phyloP scores from a whole-genome alignment of 768 basidiomycete genomes.

The Lactifluus echinatus region DNA sequence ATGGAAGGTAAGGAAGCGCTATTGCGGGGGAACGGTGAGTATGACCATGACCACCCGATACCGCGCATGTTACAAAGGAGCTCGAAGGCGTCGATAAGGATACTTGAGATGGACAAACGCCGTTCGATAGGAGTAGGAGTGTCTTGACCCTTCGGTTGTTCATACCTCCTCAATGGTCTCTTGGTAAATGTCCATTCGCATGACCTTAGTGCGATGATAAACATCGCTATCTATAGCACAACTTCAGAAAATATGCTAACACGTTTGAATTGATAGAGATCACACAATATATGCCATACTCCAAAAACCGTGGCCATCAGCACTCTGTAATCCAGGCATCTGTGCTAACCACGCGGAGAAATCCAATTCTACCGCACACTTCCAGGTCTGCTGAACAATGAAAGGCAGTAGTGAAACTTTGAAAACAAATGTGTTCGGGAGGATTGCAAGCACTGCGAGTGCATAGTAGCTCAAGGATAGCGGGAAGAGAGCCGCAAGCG shows the following conservation, averaged over 20 bases:
- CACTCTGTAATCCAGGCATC: neutral
- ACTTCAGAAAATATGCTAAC: neutral
- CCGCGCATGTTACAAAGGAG: conserved; percentile 10
- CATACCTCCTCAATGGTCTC: too few species aligned
- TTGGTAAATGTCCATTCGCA: too few species aligned
- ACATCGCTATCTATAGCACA: too few species aligned
- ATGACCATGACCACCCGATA: conserved; percentile 16
- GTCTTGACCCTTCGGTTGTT: too few species aligned
- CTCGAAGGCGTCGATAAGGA: conserved; percentile 7
- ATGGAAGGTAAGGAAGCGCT: neutral
- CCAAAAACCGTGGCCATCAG: neutral
- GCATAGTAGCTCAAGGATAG: neutral
- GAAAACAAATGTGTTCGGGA: neutral
- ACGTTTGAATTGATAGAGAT: neutral
- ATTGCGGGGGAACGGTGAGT: neutral
- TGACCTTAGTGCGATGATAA: too few species aligned
- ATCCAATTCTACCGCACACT: neutral
- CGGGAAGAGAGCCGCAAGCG: neutral
- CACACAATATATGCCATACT: neutral
- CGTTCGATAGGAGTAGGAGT: too few species aligned
- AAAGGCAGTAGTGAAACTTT: neutral
- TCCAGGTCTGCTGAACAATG: neutral
- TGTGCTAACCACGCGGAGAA: neutral
- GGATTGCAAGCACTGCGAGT: neutral
- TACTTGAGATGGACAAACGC: neutral